Base-by-base conservation (phyloP, 768 basidiomycete species). In the Lactarius indigo region DNA sequence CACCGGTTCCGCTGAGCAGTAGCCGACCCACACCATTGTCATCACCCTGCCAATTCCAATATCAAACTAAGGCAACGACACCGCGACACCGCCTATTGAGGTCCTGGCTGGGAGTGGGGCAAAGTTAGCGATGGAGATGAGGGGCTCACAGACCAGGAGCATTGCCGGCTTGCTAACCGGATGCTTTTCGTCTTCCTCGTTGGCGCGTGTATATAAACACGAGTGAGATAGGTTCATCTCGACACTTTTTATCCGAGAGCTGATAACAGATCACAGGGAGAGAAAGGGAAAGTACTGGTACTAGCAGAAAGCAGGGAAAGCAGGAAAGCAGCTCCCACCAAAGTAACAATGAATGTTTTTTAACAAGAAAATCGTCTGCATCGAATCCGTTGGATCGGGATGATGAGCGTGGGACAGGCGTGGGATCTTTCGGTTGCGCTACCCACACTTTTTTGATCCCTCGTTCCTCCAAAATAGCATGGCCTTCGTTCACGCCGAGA, bases 301-400 rank as follows among this genome's bases (percentile, higher is more conserved):
- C 66, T 72, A 72, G 74, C 75, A 69, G 26, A 57, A 65, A 62
- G 20, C 60, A 20, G 61, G 65, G 2, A 66, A 66, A 28, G 20
- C 31, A 5, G 50, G 77, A 20, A 42, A 75, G 44, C 68, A 80
- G 39, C 75, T 81, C 20, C 75, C 78, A 1, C 64, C 74, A 15
- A 69, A 75, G 39, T 73, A 80, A 57, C 75, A 70, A 44, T 76
- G 73, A 3, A 72, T 75, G 52, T 85, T 83, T 68, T 63, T 76
- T 42, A 78, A 79, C 61, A 83, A 80, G 67, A 80, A 82, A 63
- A 78, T 86, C 15, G 79, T 79, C 12, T 85, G 82, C 64, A 78
- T 84, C 1, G 87, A 87, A 70, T 88, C 77, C 56, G 56, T 59
- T 72, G 73, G 26, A 65, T 77, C 18, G 71, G 9, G 68, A 70